Percentiles rank a stretch among this genome's conserved stretches.
Conservation (phyloP, 495 filamentous ascomycete genomes). For the Podospora anserina region DNA sequence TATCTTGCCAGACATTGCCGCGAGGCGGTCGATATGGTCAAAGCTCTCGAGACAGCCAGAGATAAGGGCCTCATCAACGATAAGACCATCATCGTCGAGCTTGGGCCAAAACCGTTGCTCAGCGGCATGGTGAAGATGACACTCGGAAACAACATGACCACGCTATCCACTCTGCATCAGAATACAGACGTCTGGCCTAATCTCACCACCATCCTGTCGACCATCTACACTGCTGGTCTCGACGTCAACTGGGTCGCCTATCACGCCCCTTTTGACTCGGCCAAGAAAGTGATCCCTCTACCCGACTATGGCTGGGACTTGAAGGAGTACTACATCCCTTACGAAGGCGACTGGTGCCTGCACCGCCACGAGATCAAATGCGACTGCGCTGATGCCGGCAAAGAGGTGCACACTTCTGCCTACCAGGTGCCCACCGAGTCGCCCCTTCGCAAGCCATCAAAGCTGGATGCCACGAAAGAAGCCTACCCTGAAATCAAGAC, state of each 20-base stretch:
- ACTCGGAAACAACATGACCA: slow-evolving; percentile 51
- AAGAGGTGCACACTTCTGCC: no score
- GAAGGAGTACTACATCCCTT: slow-evolving; percentile 79
- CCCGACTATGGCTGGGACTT: slow-evolving; percentile 70
- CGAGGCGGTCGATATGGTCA: slow-evolving; percentile 67
- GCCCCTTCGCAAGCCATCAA: slow-evolving; percentile 56
- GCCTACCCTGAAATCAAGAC: slow-evolving; percentile 42
- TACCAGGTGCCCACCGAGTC: no score
- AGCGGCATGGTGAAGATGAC: slow-evolving; percentile 59
- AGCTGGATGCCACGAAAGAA: slow-evolving; percentile 19
- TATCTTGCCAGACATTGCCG: slow-evolving; percentile 66
- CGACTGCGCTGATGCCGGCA: no score
- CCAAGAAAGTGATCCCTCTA: slow-evolving; percentile 57
- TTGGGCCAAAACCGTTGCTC: slow-evolving; percentile 65
- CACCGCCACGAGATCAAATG: no score
- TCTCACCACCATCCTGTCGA: slow-evolving; percentile 51
- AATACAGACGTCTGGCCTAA: slow-evolving; percentile 56
- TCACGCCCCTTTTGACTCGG: slow-evolving; percentile 60
- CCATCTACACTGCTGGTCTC: slow-evolving; percentile 59
- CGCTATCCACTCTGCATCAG: slow-evolving; percentile 49
- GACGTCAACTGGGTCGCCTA: slow-evolving; percentile 71
- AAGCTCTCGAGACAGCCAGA: slow-evolving; percentile 54
- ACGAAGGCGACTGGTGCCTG: slow-evolving; percentile 49
- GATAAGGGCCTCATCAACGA: slow-evolving; percentile 42
- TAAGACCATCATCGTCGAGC: slow-evolving; percentile 55